These are phyloP conservation scores for Albizia julibrissin DNA, from an alignment of 306 rosid species.

Conservation along the genomic window DNA sequence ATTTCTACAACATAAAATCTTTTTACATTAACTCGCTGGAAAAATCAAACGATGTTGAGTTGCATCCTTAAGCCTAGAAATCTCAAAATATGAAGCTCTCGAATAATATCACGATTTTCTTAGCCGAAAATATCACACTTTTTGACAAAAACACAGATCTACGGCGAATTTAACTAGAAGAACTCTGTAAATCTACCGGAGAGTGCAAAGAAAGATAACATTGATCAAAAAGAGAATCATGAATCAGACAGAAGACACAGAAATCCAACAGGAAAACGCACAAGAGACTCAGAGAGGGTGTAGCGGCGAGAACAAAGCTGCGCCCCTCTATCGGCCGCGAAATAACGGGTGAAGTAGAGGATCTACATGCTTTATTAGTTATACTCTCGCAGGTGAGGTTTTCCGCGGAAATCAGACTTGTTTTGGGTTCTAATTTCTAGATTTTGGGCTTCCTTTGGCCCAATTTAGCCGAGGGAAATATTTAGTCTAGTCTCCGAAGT, in stretches of 20 bases:
- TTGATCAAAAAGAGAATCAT: background rate
- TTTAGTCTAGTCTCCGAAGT: background rate
- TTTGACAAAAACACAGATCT: background rate
- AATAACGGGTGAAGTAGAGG: background rate
- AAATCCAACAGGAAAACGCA: background rate
- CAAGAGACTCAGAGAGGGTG: slow-evolving; percentile 20
- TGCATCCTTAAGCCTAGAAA: background rate
- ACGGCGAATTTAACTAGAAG: background rate
- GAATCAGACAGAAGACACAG: background rate
- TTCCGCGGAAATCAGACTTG: background rate
- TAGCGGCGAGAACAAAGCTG: slow-evolving; percentile 24
- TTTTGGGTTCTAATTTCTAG: background rate
- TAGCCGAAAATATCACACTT: background rate
- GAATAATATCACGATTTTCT: too few species aligned
- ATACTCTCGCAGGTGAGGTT: background rate
- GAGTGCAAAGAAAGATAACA: background rate
- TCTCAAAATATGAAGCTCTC: background rate
- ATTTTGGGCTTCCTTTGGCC: background rate
- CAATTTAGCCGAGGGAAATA: background rate
- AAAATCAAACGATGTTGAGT: background rate
- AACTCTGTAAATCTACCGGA: background rate
- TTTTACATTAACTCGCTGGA: background rate
- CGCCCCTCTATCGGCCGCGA: background rate
- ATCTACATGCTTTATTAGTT: background rate
- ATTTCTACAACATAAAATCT: background rate